These are phyloP conservation scores for Fusarium torulosum DNA, from an alignment of 2,329 filamentous ascomycete genomes.

Conservation along the genomic window DNA sequence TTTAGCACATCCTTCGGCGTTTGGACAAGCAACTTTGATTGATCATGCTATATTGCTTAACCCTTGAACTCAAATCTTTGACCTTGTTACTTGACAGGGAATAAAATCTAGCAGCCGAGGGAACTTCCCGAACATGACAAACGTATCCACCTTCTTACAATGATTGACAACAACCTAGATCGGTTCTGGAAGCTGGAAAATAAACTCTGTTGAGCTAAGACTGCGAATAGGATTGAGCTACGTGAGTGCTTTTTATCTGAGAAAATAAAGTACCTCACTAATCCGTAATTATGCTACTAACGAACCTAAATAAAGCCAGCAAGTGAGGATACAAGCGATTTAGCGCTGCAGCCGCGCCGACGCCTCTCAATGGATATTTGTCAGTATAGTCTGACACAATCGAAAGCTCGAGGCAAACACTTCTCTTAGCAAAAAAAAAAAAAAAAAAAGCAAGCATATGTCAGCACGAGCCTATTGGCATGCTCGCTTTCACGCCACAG, in stretches of 20 bases:
- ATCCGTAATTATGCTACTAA: no score
- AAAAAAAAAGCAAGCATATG: no score
- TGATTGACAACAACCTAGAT: neutral
- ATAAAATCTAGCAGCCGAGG: neutral
- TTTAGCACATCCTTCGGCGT: neutral
- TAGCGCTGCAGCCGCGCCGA: neutral
- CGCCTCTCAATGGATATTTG: no score
- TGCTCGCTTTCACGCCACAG: no score
- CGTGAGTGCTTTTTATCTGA: neutral
- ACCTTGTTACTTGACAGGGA: neutral
- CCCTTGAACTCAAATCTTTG: neutral
- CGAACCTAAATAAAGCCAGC: no score
- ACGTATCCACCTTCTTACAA: neutral
- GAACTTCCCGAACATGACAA: neutral
- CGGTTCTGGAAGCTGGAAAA: neutral
- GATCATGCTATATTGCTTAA: neutral
- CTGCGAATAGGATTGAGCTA: neutral
- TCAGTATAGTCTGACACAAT: no score
- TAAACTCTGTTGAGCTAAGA: neutral
- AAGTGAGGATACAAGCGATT: no score
- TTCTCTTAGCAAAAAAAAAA: no score
- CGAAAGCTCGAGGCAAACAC: no score
- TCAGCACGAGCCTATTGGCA: no score
- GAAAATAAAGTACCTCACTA: neutral
- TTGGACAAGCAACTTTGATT: neutral